Evolutionary conservation across 257 asterid species (phyloP).

Genomic region (Solanum sejunctum): DNA sequence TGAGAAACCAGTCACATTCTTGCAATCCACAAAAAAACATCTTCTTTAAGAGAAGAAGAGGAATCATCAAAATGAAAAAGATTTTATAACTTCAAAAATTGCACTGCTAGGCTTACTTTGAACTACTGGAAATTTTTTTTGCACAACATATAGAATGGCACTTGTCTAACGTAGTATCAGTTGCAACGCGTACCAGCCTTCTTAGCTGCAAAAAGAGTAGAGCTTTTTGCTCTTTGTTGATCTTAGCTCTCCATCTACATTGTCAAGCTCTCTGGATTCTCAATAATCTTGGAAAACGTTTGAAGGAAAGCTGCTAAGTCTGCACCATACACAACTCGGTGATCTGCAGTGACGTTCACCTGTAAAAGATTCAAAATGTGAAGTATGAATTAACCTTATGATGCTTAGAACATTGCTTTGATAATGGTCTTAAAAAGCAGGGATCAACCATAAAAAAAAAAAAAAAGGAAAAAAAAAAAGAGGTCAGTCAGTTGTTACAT

Average conservation of each 20-base stretch:
- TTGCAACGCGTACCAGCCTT: not conserved
- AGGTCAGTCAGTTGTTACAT: not conserved
- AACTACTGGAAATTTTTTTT: not conserved
- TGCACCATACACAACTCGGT: slow-evolving; percentile 71
- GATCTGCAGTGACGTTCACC: slow-evolving; percentile 88
- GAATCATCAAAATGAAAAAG: not conserved
- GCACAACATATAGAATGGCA: not conserved
- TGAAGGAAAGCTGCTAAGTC: slow-evolving; percentile 80
- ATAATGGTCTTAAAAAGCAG: not conserved
- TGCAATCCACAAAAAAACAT: not conserved
- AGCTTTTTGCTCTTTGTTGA: not conserved
- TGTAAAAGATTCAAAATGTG: slow-evolving; percentile 8
- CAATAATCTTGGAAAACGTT: slow-evolving; percentile 55
- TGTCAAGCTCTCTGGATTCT: slow-evolving; percentile 71
- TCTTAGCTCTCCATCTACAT: slow-evolving; percentile 28
- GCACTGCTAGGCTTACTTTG: not conserved
- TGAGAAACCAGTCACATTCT: not conserved
- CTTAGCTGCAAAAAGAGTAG: not conserved
- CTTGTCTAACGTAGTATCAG: not conserved
- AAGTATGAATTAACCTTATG: not conserved
- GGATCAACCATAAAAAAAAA: not conserved
- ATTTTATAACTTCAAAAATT: not conserved
- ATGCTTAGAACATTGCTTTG: not conserved
- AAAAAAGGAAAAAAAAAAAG: not conserved
- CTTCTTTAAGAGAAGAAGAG: not conserved